phyloP scores from a whole-genome alignment of 2,329 filamentous ascomycete genomes.

The Curvularia eragrostidis region DNA sequence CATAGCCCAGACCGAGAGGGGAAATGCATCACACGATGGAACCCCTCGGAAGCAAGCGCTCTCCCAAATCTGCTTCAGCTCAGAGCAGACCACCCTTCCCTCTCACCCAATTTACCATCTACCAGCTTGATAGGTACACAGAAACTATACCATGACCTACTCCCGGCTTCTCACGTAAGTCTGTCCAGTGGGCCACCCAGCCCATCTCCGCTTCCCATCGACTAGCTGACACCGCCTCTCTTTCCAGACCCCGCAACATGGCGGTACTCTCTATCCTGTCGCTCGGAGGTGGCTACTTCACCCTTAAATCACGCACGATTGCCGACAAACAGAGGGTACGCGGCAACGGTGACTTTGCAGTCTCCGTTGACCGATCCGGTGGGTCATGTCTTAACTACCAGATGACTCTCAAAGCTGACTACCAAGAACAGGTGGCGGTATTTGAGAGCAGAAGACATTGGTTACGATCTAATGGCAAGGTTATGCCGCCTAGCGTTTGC shows the following conservation, averaged over 20 bases:
- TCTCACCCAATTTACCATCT: neutral
- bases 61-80: slow-evolving; percentile 9
- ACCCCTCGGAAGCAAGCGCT: neutral
- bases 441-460: slow-evolving; percentile 3
- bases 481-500: neutral
- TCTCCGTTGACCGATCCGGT: slow-evolving; percentile 48
- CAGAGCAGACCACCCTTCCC: neutral
- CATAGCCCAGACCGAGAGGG: slow-evolving; percentile 19
- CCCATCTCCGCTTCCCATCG: slow-evolving; percentile 12
- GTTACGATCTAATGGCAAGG: neutral
- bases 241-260: slow-evolving; percentile 42
- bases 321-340: slow-evolving; percentile 39
- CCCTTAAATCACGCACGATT: slow-evolving; percentile 41
- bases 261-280: slow-evolving; percentile 40
- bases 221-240: slow-evolving; percentile 21
- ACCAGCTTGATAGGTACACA: slow-evolving; percentile 1
- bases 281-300: slow-evolving; percentile 42
- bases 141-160: slow-evolving; percentile 36
- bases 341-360: slow-evolving; percentile 43
- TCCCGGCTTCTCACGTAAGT: slow-evolving; percentile 42
- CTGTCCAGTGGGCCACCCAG: neutral
- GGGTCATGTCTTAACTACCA: neutral
- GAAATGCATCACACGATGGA: slow-evolving; percentile 34
- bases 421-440: slow-evolving; percentile 9
- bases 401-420: slow-evolving; percentile 7